Evolutionary conservation across 805 yeast genomes (phyloP).

Genomic region (Ogataea thermomethanolica): DNA sequence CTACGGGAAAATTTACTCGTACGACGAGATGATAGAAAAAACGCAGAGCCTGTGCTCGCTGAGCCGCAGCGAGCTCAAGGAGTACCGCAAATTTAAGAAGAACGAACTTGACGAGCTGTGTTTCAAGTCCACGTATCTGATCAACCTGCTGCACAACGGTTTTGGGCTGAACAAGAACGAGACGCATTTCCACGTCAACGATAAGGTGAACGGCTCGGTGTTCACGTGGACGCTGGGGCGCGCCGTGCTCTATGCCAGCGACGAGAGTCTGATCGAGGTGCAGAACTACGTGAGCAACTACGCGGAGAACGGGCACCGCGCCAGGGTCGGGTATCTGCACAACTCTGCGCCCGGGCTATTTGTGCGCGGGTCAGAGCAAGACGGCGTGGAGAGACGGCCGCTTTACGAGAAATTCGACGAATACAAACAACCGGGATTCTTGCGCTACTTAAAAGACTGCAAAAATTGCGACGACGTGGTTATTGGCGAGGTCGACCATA

Average conservation of each 20-base stretch:
- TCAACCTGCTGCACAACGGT: constrained; percentile 56
- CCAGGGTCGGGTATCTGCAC: constrained; percentile 43
- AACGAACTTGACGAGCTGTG: constrained; percentile 52
- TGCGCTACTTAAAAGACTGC: constrained; percentile 27
- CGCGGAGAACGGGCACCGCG: constrained; percentile 11
- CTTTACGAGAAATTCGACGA: constrained; percentile 26
- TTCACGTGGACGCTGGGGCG: constrained; percentile 92
- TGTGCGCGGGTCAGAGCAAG: constrained; percentile 51
- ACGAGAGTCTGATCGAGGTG: constrained; percentile 44
- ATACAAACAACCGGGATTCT: constrained; percentile 24
- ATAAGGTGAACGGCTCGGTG: constrained; percentile 73
- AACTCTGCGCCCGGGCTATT: constrained; percentile 46
- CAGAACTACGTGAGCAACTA: constrained; percentile 30
- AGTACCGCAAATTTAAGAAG: constrained; percentile 33
- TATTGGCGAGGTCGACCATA: constrained; percentile 41
- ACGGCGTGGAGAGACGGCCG: constrained; percentile 42
- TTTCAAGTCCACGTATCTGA: constrained; percentile 58
- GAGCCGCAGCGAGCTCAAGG: constrained; percentile 30
- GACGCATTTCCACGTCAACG: constrained; percentile 41
- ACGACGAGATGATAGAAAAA: constrained; percentile 39
- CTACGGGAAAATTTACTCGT: constrained; percentile 42
- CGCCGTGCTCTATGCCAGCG: constrained; percentile 59
- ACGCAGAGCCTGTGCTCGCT: constrained; percentile 48
- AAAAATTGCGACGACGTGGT: constrained; percentile 30
- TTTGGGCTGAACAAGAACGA: constrained; percentile 53